Evolutionary conservation across 2,329 filamentous ascomycete genomes (phyloP).

Genomic region (Colletotrichum tofieldiae): DNA sequence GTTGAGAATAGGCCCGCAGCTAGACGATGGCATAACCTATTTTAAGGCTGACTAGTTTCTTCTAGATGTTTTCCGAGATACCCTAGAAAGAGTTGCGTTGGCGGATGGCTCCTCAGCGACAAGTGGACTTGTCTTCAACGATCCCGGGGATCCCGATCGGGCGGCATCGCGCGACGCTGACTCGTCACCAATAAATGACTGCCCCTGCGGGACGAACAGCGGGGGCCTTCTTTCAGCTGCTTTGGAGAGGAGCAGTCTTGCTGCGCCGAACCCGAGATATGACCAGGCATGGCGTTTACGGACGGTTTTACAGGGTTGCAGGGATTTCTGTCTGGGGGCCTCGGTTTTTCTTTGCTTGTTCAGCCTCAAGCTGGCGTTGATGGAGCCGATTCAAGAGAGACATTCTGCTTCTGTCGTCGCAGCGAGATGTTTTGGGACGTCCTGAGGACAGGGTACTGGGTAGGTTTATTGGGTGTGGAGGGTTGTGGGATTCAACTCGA

Average conservation of each 20-base stretch:
- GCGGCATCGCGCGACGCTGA: constrained; percentile 4
- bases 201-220: not conserved
- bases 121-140: not conserved
- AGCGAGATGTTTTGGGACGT: constrained; percentile 18
- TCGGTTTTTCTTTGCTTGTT: not conserved
- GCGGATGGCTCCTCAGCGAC: not conserved
- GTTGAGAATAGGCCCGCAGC: not conserved
- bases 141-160: not conserved
- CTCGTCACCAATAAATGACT: constrained; percentile 13
- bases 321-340: not conserved
- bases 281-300: constrained; percentile 20
- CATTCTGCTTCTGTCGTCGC: constrained; percentile 6
- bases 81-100: not conserved
- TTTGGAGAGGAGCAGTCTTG: not conserved
- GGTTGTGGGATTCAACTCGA: constrained; percentile 21
- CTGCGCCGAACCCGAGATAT: constrained; percentile 3
- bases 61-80: not conserved
- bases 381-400: constrained; percentile 8
- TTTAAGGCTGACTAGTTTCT: constrained; percentile 5
- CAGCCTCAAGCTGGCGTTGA: not conserved
- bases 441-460: not conserved
- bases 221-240: not conserved
- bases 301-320: constrained; percentile 1
- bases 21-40: not conserved
- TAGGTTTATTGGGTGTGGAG: constrained; percentile 1